Base-by-base conservation (phyloP, 2,329 filamentous ascomycete genomes). In the Stagonosporopsis chrysanthemi region DNA sequence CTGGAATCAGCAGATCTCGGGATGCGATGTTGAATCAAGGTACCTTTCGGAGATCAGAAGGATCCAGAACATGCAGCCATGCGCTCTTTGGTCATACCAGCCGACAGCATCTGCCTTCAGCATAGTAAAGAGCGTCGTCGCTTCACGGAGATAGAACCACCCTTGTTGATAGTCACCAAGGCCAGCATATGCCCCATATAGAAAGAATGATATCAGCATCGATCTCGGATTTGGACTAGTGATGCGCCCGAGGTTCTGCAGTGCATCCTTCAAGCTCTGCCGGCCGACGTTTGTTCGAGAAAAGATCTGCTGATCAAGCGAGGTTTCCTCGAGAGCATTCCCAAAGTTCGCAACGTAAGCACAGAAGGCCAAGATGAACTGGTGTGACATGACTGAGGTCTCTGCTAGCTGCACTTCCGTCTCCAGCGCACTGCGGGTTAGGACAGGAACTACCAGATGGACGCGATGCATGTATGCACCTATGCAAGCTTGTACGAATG, bases 111-210 rank as follows among this genome's bases (percentile, higher is more conserved):
- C 52, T 3, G 17, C 42, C 9, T 46, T 64, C 2, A 61, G 50
- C 63, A 72, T 66, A 52, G 64, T 62, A 36, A 65, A 70, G 74
- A 94, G 81, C 6, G 90, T 92, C 1, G 87, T 88, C 6, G 89
- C 89, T 75, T 95, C 90, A 24, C 90, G 86, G 9, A 94, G 79
- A 71, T 91, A 87, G 70, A 88, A 92, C 90, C 90, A 94, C 1
- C 90, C 90, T 73, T 88, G 87, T 61, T 90, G 87, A 72, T 92
- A 89, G 72, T 88, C 82, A 61, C 92, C 89, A 43, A 91, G 78
- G 35, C 86, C 88, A 59, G 89, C 88, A 72, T 89, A 86, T 56
- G 88, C 88, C 35, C 85, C 88, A 66, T 91, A 92, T 24, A 94
- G 74, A 73, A 94, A 92, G 75, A 90, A 92, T 51, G 88, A 92